Evolutionary conservation across 2,329 filamentous ascomycete species (phyloP).

Genomic region (Gnomoniopsis smithogilvyi): DNA sequence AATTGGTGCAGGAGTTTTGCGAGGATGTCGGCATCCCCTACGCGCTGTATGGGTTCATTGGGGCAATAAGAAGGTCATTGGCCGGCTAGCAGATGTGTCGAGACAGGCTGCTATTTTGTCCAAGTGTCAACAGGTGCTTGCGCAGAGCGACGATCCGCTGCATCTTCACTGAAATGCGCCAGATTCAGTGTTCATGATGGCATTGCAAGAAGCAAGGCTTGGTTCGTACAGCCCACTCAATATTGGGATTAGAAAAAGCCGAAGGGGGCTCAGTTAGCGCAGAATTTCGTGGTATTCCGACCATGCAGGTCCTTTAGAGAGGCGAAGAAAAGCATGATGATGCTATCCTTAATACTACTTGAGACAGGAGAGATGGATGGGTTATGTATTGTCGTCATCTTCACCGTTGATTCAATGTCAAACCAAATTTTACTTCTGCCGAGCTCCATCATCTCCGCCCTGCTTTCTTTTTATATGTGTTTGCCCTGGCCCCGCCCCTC

Average conservation of each 20-base stretch:
- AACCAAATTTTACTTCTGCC: not conserved
- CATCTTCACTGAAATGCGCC: slow-evolving; percentile 15
- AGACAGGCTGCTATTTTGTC: slow-evolving; percentile 74
- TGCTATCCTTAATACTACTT: slow-evolving; percentile 1
- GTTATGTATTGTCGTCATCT: not conserved
- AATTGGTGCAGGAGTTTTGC: slow-evolving; percentile 77
- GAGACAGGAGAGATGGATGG: not conserved
- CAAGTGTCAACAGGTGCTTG: slow-evolving; percentile 63
- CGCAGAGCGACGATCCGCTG: slow-evolving; percentile 27
- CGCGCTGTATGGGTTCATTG: slow-evolving; percentile 78
- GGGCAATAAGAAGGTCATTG: slow-evolving; percentile 81
- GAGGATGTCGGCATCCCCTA: slow-evolving; percentile 80
- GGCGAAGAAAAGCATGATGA: not conserved
- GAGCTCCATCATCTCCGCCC: not conserved
- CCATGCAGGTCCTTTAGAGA: not conserved
- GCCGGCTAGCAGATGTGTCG: slow-evolving; percentile 72
- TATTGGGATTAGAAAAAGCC: not conserved
- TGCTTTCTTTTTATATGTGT: not conserved
- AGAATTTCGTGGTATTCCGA: no score
- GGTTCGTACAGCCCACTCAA: not conserved
- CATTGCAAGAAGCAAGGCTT: not conserved
- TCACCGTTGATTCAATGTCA: not conserved
- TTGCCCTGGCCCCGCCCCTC: not conserved
- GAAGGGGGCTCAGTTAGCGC: not conserved
- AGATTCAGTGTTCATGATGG: not conserved